Percentiles rank a stretch among this genome's conserved stretches.
Conservation (phyloP, 495 filamentous ascomycete species). For the Rhizodiscina lignyota region DNA sequence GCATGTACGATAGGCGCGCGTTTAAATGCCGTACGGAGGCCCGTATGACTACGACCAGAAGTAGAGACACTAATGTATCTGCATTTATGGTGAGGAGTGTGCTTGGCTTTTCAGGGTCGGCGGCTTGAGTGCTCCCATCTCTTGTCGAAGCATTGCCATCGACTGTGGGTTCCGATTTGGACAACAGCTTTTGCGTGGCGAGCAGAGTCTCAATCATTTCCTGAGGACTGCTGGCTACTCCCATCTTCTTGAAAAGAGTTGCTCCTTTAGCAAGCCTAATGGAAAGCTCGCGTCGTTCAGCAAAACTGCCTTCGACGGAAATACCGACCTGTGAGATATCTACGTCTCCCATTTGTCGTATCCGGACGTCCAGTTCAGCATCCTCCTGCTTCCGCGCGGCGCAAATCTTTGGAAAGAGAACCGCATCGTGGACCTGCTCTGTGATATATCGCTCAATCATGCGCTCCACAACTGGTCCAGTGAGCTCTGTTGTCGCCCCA, state of each 20-base stretch:
- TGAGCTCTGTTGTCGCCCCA: conserved; percentile 84
- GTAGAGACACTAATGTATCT: conserved; percentile 82
- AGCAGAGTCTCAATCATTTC: conserved; percentile 87
- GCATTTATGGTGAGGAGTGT: conserved; percentile 75
- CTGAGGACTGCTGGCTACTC: conserved; percentile 69
- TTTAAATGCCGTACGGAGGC: conserved; percentile 79
- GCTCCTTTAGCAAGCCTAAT: conserved; percentile 58
- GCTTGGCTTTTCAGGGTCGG: conserved; percentile 48
- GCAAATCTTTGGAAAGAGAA: conserved; percentile 71
- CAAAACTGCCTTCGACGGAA: conserved; percentile 51
- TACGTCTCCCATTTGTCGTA: conserved; percentile 80
- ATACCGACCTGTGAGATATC: conserved; percentile 93
- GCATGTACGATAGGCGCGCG: conserved; percentile 79
- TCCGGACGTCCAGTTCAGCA: conserved; percentile 75
- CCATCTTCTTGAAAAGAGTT: conserved; percentile 80
- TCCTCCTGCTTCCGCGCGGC: conserved; percentile 66
- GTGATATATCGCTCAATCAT: conserved; percentile 90
- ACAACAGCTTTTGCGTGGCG: conserved; percentile 71
- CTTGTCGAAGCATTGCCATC: conserved; percentile 8
- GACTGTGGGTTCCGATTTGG: conserved; percentile 28
- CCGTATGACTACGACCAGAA: conserved; percentile 85
- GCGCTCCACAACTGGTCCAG: conserved; percentile 78
- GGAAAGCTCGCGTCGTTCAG: conserved; percentile 56
- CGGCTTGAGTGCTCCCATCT: conserved; percentile 24
- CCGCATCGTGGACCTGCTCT: conserved; percentile 78